phyloP scores from a whole-genome alignment of 495 filamentous ascomycete genomes.

The Penicillium ochrochloron region DNA sequence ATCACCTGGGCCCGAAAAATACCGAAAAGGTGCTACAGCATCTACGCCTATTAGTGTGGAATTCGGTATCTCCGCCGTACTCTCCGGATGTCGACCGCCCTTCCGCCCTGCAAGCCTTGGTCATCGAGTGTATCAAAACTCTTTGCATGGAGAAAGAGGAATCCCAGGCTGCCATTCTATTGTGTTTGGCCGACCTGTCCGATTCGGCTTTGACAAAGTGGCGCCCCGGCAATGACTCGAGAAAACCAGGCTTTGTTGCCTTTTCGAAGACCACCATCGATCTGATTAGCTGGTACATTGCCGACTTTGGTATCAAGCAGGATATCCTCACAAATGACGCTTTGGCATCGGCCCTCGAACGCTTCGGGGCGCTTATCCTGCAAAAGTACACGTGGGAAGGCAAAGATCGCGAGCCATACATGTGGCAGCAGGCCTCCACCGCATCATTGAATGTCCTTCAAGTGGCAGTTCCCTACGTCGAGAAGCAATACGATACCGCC shows the following conservation, averaged over 20 bases:
- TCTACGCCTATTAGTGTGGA: slow-evolving; percentile 64
- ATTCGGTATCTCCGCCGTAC: slow-evolving; percentile 76
- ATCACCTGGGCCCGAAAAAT: slow-evolving; percentile 61
- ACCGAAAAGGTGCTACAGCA: slow-evolving; percentile 59
- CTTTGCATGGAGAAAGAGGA: slow-evolving; percentile 70
- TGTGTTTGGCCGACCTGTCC: slow-evolving; percentile 68
- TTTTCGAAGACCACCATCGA: slow-evolving; percentile 79
- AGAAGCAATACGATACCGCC: slow-evolving; percentile 46
- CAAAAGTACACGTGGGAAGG: slow-evolving; percentile 76
- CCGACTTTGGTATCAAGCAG: slow-evolving; percentile 62
- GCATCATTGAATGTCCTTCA: slow-evolving; percentile 70
- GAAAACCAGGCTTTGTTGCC: slow-evolving; percentile 78
- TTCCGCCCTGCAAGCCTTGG: slow-evolving; percentile 75
- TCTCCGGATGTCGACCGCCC: slow-evolving; percentile 82
- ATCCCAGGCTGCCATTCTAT: slow-evolving; percentile 69
- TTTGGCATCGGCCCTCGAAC: slow-evolving; percentile 61
- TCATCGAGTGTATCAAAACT: slow-evolving; percentile 71
- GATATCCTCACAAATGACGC: slow-evolving; percentile 70
- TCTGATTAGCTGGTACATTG: slow-evolving; percentile 66
- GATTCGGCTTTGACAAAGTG: slow-evolving; percentile 62
- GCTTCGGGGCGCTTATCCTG: slow-evolving; percentile 67
- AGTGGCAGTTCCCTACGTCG: slow-evolving; percentile 65
- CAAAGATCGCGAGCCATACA: slow-evolving; percentile 59
- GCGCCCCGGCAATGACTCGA: slow-evolving; percentile 38
- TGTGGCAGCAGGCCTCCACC: slow-evolving; percentile 81